Evolutionary conservation across 2,329 filamentous ascomycete species (phyloP), one percentile per base, ranked within the genome.

Genomic region (Verticillium nonalfalfae): DNA sequence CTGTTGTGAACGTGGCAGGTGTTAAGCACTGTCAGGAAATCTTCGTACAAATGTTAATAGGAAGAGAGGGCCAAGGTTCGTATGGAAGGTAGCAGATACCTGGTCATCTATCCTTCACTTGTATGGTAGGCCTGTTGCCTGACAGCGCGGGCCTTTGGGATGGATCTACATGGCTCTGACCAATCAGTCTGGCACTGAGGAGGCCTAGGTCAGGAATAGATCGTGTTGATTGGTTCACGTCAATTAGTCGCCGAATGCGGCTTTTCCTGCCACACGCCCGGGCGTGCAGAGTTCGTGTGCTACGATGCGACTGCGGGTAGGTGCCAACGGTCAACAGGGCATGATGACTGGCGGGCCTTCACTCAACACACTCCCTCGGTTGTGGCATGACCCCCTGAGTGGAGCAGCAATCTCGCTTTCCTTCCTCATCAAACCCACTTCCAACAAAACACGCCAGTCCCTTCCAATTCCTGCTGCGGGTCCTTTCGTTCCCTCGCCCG

Each of bases 371-470:
- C 45, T 3, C 45, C 45, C 45, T 21, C 4, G 31, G 18, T 11
- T 18, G 45, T 52, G 45, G n/a, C 45, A 52, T 52, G 21, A 52
- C 9, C 4, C n/a, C 45, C 45, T 31, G 7, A 60, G 64, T 64
- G 63, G 63, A 58, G 61, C 60, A 59, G 38, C 59, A 64, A 64
- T 64, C 56, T 64, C 63, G 63, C 63, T 64, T 63, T 64, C 58
- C 55, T 59, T 64, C 62, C 62, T 64, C 63, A 64, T 65, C 64
- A 64, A 68, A 68, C 69, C 69, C 69, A 71, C 74, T 73, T 76
- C 73, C 73, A 75, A 74, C 72, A 75, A 75, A 74, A 74, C 72
- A 64, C 72, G 68, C 68, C 72, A 68, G 71, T 74, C 71, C 70
- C 71, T 52, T 73, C 70, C 62, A 64, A 63, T 61, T 64, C 58